Evolutionary conservation across 805 yeast species (phyloP).

Genomic region (Allodekkera sacchari): DNA sequence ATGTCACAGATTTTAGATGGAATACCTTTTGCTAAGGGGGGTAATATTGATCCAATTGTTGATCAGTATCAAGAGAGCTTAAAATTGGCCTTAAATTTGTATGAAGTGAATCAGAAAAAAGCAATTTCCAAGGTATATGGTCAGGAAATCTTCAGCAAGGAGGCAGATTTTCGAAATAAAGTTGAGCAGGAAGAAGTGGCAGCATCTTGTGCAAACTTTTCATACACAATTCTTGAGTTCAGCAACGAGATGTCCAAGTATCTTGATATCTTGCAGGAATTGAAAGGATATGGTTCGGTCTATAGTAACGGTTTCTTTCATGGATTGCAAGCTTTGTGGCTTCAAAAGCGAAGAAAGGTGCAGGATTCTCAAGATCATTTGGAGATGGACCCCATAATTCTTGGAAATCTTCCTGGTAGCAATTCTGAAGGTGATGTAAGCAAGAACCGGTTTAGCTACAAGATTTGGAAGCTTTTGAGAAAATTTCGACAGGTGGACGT

Average conservation of each 20-base stretch:
- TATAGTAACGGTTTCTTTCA: no score
- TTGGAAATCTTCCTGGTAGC: no score
- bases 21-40: conserved; percentile 42
- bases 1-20: conserved; percentile 52
- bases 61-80: conserved; percentile 40
- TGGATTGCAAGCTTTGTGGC: no score
- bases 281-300: conserved; percentile 5
- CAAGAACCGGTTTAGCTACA: conserved; percentile 22
- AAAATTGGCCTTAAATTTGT: conserved; percentile 43
- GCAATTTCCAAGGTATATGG: conserved; percentile 53
- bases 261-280: conserved; percentile 33
- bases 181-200: conserved; percentile 74
- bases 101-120: conserved; percentile 44
- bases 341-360: no score
- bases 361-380: no score
- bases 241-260: conserved; percentile 48
- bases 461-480: conserved; percentile 42
- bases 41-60: conserved; percentile 30
- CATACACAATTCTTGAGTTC: conserved; percentile 54
- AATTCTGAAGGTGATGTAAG: no score
- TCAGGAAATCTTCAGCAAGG: conserved; percentile 41
- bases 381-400: no score
- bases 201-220: conserved; percentile 76
- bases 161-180: conserved; percentile 29
- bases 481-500: conserved; percentile 56